Conservation (phyloP, 2,329 filamentous ascomycete species). For the Didymella keratinophila region DNA sequence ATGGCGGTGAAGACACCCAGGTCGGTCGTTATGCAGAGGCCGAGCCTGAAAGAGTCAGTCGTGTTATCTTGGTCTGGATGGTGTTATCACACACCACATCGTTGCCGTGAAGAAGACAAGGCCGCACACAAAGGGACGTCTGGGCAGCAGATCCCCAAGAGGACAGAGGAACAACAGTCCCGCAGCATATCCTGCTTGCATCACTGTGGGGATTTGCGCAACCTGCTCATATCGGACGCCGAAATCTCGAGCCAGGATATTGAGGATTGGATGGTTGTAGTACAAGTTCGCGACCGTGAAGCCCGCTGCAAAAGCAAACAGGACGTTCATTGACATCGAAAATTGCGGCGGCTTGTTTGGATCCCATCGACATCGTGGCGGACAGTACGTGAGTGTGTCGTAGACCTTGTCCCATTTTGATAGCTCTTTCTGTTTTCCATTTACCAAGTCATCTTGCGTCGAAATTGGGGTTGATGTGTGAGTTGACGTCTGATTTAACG, state of each 20-base stretch:
- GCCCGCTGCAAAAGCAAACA: conserved; percentile 73
- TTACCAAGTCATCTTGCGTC: not conserved
- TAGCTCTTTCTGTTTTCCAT: conserved; percentile 4
- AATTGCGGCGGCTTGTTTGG: conserved; percentile 71
- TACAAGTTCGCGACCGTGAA: conserved; percentile 85
- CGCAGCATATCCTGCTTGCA: conserved; percentile 80
- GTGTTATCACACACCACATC: conserved; percentile 61
- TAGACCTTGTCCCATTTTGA: conserved; percentile 35
- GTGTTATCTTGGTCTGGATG: not conserved
- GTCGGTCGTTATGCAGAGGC: conserved; percentile 71
- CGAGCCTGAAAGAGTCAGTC: conserved; percentile 55
- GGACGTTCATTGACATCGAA: conserved; percentile 71
- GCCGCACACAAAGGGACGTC: conserved; percentile 73
- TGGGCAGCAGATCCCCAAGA: conserved; percentile 72
- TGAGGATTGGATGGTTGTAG: conserved; percentile 81
- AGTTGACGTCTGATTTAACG: conserved; percentile 4
- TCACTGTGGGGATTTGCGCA: conserved; percentile 73
- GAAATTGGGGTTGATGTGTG: not conserved
- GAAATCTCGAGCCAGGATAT: conserved; percentile 76
- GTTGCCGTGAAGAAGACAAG: conserved; percentile 74
- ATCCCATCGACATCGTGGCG: conserved; percentile 73
- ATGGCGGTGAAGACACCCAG: conserved; percentile 72
- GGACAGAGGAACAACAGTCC: conserved; percentile 79
- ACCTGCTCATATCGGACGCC: conserved; percentile 73
- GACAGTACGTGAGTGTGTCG: conserved; percentile 64